Evolutionary conservation across 148 eudicot genomes (phyloP).

Genomic region (Cornus suecica): DNA sequence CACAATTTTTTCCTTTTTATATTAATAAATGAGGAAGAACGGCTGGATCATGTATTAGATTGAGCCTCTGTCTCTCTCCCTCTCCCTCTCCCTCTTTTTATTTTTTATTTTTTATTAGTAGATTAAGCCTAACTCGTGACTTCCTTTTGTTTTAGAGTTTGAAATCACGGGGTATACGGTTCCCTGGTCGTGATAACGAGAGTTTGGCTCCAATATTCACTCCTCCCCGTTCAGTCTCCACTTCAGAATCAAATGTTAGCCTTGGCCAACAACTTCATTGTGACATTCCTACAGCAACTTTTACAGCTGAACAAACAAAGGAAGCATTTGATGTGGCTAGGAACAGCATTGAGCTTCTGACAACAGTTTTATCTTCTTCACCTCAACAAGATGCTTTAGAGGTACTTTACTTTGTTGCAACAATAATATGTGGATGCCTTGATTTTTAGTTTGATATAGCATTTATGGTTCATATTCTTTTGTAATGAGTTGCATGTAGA

Average conservation of each 20-base stretch:
- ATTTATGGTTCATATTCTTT: background rate
- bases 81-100: no score
- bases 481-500: background rate
- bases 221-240: slow-evolving; percentile 72
- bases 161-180: slow-evolving; percentile 88
- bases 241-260: slow-evolving; percentile 52
- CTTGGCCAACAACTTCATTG: slow-evolving; percentile 40
- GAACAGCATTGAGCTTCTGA: slow-evolving; percentile 84
- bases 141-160: slow-evolving; percentile 49
- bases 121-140: background rate
- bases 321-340: slow-evolving; percentile 98
- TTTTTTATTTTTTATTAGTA: no score
- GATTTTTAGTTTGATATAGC: background rate
- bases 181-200: slow-evolving; percentile 95
- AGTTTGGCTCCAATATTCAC: slow-evolving; percentile 91
- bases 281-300: slow-evolving; percentile 56
- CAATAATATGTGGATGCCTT: background rate
- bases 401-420: slow-evolving; percentile 43
- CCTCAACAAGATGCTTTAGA: slow-evolving; percentile 88
- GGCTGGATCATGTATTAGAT: background rate
- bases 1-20: background rate
- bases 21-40: background rate
- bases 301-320: slow-evolving; percentile 84
- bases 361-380: slow-evolving; percentile 88
- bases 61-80: no score